Percentiles rank a stretch among this genome's conserved stretches.
These are phyloP conservation scores for Arabidopsis thaliana DNA, from an alignment of 345 rosid genomes.

Conservation along the genomic window TAIR10.1 NC_003074.8:13486001-13486500, in stretches of 20 bases:
- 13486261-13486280: constrained; percentile 73
- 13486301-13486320: not conserved
- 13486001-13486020: constrained; percentile 13
- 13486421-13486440: constrained; percentile 95
- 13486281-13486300: constrained; percentile 8
- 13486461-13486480: constrained; percentile 5
- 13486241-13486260: constrained; percentile 98
- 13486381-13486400: constrained; percentile 95
- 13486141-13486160: constrained; percentile 96
- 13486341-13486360: constrained; percentile 73
- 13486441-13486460: constrained; percentile 51
- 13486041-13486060: constrained; percentile 1
- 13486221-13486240: constrained; percentile 91
- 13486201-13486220: constrained; percentile 84
- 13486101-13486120: constrained; percentile 97
- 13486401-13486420: constrained; percentile 99
- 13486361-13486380: constrained; percentile 96
- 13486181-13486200: constrained; percentile 88
- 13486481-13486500: constrained; percentile 19
- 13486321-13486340: constrained; percentile 4
- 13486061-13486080: constrained; percentile 6
- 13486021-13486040: constrained; percentile 8
- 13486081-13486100: constrained; percentile 72
- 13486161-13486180: constrained; percentile 99
- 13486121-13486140: constrained; percentile 88